Percentiles rank a stretch among this genome's conserved stretches.
Evolutionary conservation across 2,329 filamentous ascomycete genomes (phyloP).

Genomic region (Didymella pinodella): DNA sequence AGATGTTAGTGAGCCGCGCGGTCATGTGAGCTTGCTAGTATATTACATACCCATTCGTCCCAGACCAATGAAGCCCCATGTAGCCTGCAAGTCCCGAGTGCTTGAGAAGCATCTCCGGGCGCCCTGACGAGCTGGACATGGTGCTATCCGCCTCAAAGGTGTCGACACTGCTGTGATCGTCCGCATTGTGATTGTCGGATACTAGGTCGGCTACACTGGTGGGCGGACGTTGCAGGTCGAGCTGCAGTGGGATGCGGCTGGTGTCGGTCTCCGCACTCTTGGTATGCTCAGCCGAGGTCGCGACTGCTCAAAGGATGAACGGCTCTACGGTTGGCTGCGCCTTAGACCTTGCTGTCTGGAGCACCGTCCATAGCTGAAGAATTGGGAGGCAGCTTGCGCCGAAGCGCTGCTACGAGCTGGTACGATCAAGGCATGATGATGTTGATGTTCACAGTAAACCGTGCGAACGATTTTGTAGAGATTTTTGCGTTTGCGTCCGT

Average conservation of each 20-base stretch:
- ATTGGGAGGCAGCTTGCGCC: constrained; percentile 2
- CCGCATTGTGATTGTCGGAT: constrained; percentile 38
- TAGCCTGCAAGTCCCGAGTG: constrained; percentile 51
- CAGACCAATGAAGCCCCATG: constrained; percentile 61
- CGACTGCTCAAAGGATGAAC: constrained; percentile 9
- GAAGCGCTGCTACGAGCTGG: constrained; percentile 10
- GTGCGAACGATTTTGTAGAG: constrained; percentile 13
- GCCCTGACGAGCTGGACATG: constrained; percentile 29
- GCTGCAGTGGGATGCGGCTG: constrained; percentile 37
- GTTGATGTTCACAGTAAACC: constrained; percentile 1
- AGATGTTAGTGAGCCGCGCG: constrained; percentile 24
- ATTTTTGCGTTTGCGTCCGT: background rate
- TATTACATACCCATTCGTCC: constrained; percentile 58
- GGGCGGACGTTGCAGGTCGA: constrained; percentile 27
- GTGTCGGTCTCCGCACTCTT: constrained; percentile 43
- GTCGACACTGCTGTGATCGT: constrained; percentile 39
- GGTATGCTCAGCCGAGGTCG: constrained; percentile 47
- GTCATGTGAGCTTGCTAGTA: constrained; percentile 31
- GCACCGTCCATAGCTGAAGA: background rate
- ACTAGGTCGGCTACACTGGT: constrained; percentile 24
- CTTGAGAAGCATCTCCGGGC: constrained; percentile 55
- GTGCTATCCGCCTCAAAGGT: constrained; percentile 37
- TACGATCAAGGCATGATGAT: constrained; percentile 21
- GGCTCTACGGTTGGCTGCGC: constrained; percentile 10
- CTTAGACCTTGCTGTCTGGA: background rate